These are phyloP conservation scores for Emergomyces orientalis DNA, from an alignment of 2,329 filamentous ascomycete species.

Conservation along the genomic window DNA sequence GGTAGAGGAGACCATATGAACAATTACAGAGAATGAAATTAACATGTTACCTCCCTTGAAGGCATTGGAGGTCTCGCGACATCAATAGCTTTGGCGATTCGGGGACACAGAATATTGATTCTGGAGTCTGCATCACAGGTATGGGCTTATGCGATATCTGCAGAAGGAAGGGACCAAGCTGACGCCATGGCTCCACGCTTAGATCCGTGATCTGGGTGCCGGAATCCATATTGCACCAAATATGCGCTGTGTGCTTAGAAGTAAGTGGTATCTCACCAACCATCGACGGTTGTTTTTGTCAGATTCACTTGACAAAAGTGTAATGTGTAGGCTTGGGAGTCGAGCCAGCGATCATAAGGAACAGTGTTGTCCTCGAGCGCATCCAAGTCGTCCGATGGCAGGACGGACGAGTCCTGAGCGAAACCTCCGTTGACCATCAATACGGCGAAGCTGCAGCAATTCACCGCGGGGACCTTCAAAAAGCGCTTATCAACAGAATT, in stretches of 20 bases:
- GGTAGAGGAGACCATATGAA: background rate
- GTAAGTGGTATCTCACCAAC: conserved; percentile 8
- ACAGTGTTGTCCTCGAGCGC: conserved; percentile 20
- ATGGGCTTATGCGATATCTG: conserved; percentile 3
- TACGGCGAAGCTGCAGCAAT: conserved; percentile 22
- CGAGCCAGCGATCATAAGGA: background rate
- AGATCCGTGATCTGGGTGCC: conserved; percentile 13
- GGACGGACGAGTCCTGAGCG: conserved; percentile 23
- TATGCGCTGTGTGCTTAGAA: background rate
- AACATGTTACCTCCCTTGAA: conserved; percentile 5
- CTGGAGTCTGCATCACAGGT: conserved; percentile 14
- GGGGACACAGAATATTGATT: conserved; percentile 19
- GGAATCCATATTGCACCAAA: conserved; percentile 22
- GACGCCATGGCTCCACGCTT: background rate
- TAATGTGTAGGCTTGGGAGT: conserved; percentile 3
- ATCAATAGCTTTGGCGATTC: conserved; percentile 17
- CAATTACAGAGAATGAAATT: background rate
- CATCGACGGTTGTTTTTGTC: conserved; percentile 1
- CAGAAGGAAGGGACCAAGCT: background rate
- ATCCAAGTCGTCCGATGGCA: conserved; percentile 29
- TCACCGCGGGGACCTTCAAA: conserved; percentile 27
- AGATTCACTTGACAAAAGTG: background rate
- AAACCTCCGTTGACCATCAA: conserved; percentile 26
- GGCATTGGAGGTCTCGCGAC: conserved; percentile 20
- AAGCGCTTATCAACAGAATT: conserved; percentile 20